These are phyloP conservation scores for Fusarium citri DNA, from an alignment of 2,329 filamentous ascomycete genomes.

Conservation along the genomic window DNA sequence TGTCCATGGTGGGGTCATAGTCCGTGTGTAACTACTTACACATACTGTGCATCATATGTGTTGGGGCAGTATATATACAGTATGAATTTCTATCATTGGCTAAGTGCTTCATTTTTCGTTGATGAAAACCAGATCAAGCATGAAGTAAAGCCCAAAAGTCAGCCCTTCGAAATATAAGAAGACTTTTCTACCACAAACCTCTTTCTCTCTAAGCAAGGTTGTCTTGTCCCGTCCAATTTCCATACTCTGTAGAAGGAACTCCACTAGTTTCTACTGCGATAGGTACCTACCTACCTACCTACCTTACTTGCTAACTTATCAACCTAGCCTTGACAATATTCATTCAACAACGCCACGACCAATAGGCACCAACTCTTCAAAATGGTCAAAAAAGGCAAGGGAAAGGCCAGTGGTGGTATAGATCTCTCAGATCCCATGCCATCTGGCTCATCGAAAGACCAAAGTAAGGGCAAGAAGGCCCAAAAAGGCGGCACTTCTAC, in stretches of 20 bases:
- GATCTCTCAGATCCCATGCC: conserved; percentile 50
- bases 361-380: conserved; percentile 10
- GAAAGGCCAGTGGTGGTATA: conserved; percentile 53
- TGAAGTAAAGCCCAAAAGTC: background rate
- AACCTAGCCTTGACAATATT: conserved; percentile 15
- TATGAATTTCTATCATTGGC: background rate
- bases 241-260: conserved; percentile 20
- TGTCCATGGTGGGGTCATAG: background rate
- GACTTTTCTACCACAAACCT: background rate
- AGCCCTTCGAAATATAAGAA: background rate
- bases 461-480: conserved; percentile 57
- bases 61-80: background rate
- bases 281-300: background rate
- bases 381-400: conserved; percentile 68
- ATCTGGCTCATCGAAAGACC: conserved; percentile 56
- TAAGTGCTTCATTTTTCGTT: background rate
- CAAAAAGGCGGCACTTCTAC: conserved; percentile 47
- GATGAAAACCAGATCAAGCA: background rate
- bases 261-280: conserved; percentile 25
- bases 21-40: background rate
- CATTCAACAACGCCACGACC: conserved; percentile 18
- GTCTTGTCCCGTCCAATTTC: background rate
- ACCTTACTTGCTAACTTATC: background rate
- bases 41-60: background rate
- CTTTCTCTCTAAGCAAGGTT: background rate